Base-by-base conservation (phyloP, 2,329 filamentous ascomycete species). In the Chaetothyriales sp. region DNA sequence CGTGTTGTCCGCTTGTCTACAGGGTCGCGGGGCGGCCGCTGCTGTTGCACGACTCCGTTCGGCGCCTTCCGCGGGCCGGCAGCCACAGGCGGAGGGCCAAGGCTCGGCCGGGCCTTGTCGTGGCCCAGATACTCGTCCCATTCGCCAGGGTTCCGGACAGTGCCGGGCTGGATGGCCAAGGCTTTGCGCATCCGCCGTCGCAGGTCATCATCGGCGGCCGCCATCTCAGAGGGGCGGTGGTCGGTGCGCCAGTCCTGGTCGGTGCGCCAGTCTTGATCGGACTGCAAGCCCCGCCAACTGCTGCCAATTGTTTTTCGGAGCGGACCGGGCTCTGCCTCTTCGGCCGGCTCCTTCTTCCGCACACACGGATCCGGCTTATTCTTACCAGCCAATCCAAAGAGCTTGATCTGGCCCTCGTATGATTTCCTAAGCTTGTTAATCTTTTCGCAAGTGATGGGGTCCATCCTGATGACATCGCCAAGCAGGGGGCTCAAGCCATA, bases 361-460 rank as follows among this genome's bases (percentile, higher is more conserved):
- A 47, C 46, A 40, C 33, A 40, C 13, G 33, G 33, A 40, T 40
- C 33, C 0, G 71, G 65, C 51, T 73, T 73, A 54, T 75, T 75
- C 50, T 70, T 69, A 19, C 73, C 73, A 25, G 72, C 66, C 37
- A 75, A 61, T 8, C 67, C 67, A 45, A 75, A 60, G 1, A 64
- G 67, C 59, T 75, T 74, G 59, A 74, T 62, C 58, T 75, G 73
- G 44, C 72, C 72, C 61, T 75, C 73, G 55, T 75, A 75, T 3
- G 72, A 74, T 57, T 75, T 75, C 54, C 80, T 71, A 44, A 83
- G 69, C 62, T 78, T 77, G 66, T 82, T 82, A 55, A 74, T 74
- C 67, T 83, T 83, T 62, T 81, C 78, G 54, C 79, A 79, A n/a
- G 78, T 81, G 18, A 71, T 65, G 15, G 78, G 77, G 63, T 83